These are phyloP conservation scores for Colletotrichum destructivum DNA, from an alignment of 2,329 filamentous ascomycete species.

Conservation along the genomic window DNA sequence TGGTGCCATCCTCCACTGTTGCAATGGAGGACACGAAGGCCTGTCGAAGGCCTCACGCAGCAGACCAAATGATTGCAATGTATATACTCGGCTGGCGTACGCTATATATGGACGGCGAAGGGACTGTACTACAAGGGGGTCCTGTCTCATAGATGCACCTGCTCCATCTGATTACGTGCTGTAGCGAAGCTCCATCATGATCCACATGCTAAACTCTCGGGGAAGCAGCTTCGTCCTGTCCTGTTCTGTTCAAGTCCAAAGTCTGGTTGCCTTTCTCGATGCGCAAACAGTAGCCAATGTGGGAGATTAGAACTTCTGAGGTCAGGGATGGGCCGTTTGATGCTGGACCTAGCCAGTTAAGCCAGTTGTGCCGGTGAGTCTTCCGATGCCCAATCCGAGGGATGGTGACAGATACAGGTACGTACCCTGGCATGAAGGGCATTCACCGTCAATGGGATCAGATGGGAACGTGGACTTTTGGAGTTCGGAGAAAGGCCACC, in stretches of 20 bases:
- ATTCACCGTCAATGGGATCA: background rate
- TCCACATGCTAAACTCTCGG: slow-evolving; percentile 4
- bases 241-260: background rate
- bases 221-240: background rate
- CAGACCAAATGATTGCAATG: background rate
- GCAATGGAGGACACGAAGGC: background rate
- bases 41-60: background rate
- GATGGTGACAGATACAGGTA: background rate
- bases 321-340: background rate
- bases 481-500: slow-evolving; percentile 21
- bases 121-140: background rate
- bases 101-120: background rate
- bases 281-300: too few species aligned
- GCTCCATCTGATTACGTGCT: slow-evolving; percentile 4
- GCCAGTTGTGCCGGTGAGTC: background rate
- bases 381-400: background rate
- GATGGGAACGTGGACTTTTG: slow-evolving; percentile 17
- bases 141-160: background rate
- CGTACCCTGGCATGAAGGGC: slow-evolving; percentile 19
- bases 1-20: background rate
- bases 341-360: background rate
- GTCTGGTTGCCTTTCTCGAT: background rate
- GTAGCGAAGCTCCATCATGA: slow-evolving; percentile 1
- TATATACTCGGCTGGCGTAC: background rate
- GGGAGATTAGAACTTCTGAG: background rate